Base-by-base conservation (phyloP, 192 early-diverging fungal species). In the Geranomyces michiganensis region DNA sequence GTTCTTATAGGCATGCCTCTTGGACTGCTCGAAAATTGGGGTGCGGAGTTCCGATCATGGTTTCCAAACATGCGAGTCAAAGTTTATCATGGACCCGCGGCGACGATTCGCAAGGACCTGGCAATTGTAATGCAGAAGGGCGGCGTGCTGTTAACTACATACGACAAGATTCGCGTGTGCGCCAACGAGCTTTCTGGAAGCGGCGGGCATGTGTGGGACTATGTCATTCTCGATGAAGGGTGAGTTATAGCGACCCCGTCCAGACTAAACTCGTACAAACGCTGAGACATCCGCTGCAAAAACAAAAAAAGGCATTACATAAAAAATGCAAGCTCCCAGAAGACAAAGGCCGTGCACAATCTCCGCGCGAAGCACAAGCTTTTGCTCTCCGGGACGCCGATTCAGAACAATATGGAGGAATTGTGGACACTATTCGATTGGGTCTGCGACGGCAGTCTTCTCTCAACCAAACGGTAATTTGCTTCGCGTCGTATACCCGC, bases 371-470 rank as follows among this genome's bases (percentile, higher is more conserved):
- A 26, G 0, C 70, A 72, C 41, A 62, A 55, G 32, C 70, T 72
- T 7, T 43, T 72, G 26, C 51, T 72, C 14, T 62, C 61, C 8
- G 70, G 70, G 26, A 72, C 70, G 3, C 70, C 70, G 17, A 63
- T 72, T n/a, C 70, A 72, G 22, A 72, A 72, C 48, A 72, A 72
- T 30, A 65, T 72, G 60, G 70, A 62, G n/a, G 70, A 72, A 32
- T 62, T 72, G 26, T 65, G 62, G 69, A 27, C 70, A 22, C 31
- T 72, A 4, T 72, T 72, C 46, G 70, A 72, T 31, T 72, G 49
- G 19, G 70, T 72, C 2, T 65, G 70, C 62, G 49, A 72, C 47
- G 70, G 70, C 14, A 44, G 55, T 22, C 51, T 72, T 13, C 49
- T 72, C 7, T 63, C 61, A 15, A 65, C 45, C 27, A 63, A 65